Conservation (phyloP, 768 basidiomycete species). For the Boletus sensibilis region DNA sequence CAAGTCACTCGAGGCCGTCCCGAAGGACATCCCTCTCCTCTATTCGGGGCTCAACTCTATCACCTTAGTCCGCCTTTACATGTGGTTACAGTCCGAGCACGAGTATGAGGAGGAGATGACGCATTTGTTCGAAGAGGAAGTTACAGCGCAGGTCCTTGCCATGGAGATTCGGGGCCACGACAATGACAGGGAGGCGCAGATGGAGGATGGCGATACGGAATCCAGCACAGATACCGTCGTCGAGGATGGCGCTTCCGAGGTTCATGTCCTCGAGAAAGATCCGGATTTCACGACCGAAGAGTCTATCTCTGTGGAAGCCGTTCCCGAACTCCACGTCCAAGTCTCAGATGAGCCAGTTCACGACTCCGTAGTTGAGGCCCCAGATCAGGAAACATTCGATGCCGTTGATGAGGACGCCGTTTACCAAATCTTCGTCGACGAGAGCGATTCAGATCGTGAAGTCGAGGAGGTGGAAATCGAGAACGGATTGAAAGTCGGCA, state of each 20-base stretch:
- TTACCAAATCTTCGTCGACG: conserved; percentile 10
- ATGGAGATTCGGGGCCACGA: conserved; percentile 23
- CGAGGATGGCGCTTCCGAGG: conserved; percentile 8
- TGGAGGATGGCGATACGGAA: conserved; percentile 2
- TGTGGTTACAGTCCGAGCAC: conserved; percentile 34
- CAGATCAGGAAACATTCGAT: background rate
- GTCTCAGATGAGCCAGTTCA: background rate
- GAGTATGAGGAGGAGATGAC: conserved; percentile 33
- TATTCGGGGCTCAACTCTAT: conserved; percentile 34
- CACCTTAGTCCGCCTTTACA: conserved; percentile 29
- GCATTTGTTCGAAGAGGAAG: conserved; percentile 34
- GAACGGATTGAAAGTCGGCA: background rate
- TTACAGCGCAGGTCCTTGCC: conserved; percentile 31
- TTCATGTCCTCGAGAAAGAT: conserved; percentile 9
- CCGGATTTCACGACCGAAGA: background rate
- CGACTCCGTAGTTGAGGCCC: background rate
- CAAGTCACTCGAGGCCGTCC: conserved; percentile 28
- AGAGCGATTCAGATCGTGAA: background rate
- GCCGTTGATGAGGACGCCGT: background rate
- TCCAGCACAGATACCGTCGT: conserved; percentile 11
- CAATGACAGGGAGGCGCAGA: background rate
- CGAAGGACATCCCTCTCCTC: conserved; percentile 35
- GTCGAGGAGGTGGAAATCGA: background rate
- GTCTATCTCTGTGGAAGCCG: background rate
- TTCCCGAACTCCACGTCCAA: background rate